These are phyloP conservation scores for Trichosporon coremiiforme DNA, from an alignment of 1,284 basidiomycete species.

Conservation along the genomic window DNA sequence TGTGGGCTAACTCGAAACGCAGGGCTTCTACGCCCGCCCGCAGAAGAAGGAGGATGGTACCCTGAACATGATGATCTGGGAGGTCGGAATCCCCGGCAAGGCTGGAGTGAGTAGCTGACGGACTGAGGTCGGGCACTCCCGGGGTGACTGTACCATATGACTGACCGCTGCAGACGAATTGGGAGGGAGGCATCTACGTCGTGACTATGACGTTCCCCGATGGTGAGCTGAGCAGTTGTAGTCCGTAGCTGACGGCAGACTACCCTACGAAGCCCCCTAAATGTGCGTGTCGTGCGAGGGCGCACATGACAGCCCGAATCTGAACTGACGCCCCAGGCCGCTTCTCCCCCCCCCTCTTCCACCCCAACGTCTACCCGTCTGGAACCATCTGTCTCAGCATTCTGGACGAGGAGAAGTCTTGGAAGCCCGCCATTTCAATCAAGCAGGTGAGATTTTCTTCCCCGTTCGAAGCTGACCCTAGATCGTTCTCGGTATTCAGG, in stretches of 20 bases:
- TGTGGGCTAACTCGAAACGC: constrained; percentile 20
- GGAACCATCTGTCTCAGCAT: constrained; percentile 98
- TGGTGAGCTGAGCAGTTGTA: constrained; percentile 63
- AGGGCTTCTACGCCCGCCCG: constrained; percentile 98
- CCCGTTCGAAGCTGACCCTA: constrained; percentile 49
- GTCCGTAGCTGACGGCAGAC: constrained; percentile 41
- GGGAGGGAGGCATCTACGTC: constrained; percentile 95
- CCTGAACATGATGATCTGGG: constrained; percentile 97
- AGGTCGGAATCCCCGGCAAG: constrained; percentile 93
- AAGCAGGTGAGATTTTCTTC: constrained; percentile 72
- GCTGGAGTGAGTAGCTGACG: constrained; percentile 63
- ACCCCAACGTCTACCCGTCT: constrained; percentile 98
- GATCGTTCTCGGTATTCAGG: constrained; percentile 95
- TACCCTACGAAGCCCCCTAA: constrained; percentile 57
- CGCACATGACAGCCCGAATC: background rate
- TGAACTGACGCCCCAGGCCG: constrained; percentile 67
- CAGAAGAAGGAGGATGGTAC: constrained; percentile 85
- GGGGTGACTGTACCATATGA: constrained; percentile 9
- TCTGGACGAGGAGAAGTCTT: constrained; percentile 96
- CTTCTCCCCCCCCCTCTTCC: constrained; percentile 93
- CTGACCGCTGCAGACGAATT: constrained; percentile 72
- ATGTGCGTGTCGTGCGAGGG: constrained; percentile 38
- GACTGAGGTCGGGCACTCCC: too few species aligned
- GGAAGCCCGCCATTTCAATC: constrained; percentile 99
- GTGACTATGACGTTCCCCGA: constrained; percentile 92